Conservation (phyloP, 441 rosid genomes). For the Populus hybrid region DNA sequence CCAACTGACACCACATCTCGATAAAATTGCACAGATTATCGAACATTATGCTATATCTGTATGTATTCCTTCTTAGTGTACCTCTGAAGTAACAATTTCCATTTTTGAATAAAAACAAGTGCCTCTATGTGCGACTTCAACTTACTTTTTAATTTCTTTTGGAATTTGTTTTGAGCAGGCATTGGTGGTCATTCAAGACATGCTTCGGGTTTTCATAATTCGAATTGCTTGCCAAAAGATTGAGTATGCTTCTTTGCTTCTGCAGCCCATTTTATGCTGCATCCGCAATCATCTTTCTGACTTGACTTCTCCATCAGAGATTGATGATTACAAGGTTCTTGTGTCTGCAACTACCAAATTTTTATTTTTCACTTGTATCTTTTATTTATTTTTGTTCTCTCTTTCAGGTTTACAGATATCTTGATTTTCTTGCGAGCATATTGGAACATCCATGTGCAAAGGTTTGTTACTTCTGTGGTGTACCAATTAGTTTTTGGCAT, state of each 20-base stretch:
- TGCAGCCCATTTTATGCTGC: conserved; percentile 72
- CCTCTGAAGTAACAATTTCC: neutral
- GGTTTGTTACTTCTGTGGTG: conserved; percentile 39
- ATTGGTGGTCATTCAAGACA: conserved; percentile 84
- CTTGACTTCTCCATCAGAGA: conserved; percentile 42
- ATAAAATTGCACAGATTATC: conserved; percentile 84
- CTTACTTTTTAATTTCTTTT: neutral
- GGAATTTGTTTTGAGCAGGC: conserved; percentile 45
- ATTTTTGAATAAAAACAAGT: neutral
- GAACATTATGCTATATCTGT: conserved; percentile 92
- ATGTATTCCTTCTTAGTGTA: conserved; percentile 36
- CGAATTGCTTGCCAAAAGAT: conserved; percentile 77
- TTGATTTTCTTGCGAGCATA: conserved; percentile 72
- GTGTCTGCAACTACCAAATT: conserved; percentile 19
- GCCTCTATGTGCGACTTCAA: neutral
- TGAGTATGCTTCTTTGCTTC: conserved; percentile 73
- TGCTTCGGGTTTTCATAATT: conserved; percentile 89
- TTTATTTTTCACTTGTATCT: conserved; percentile 15
- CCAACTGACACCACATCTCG: conserved; percentile 81
- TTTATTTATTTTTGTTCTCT: conserved; percentile 8
- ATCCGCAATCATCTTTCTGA: conserved; percentile 52
- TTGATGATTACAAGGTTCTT: conserved; percentile 75
- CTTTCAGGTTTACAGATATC: conserved; percentile 69
- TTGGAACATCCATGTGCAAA: conserved; percentile 87
- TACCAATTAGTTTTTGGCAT: neutral